Base-by-base conservation (phyloP, 176 grass and related monocot species). In the Pontederia paniculata region DNA sequence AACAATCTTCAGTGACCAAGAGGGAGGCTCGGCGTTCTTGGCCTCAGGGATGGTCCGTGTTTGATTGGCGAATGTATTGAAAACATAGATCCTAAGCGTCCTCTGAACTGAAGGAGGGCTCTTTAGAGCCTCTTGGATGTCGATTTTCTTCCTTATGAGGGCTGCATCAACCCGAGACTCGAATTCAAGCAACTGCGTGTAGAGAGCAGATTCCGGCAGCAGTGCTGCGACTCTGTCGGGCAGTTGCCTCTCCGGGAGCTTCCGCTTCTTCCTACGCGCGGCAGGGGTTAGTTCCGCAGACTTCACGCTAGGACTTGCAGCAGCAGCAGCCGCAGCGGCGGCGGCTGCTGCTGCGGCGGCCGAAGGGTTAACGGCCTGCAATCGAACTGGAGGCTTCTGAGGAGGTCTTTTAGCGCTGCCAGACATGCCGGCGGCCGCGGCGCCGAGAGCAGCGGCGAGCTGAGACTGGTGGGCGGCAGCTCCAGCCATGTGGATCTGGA, bases 1-100 rank as follows among this genome's bases (percentile, higher is more conserved):
- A 3, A 97, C 83, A 64, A 97, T 90, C 80, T 90, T 97, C 56
- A 97, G 82, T 9, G 91, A 97, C 91, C 91, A 97, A 19, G 79
- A 84, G 25, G 91, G 91, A 11, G 86, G 82, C 23, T 97, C 86
- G 21, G 70, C 50, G 45, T 47, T 78, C 57, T 72, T 87, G 23
- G 77, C 25, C 13, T 70, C 74, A 45, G 73, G 79, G 53, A 74
- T 80, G 15, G 74, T 74, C 49, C 82, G 82, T 0, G 79, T 79
- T 55, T 97, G 91, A 73, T 97, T 90, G 53, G 80, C 68, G 15
- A 89, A 97, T 31, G 91, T 97, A 76, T 97, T 97, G 72, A 90
- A 90, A 10, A 97, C 68, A 55, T 97, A 97, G 74, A 90, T 90
- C 61, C 91, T 78, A 25, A 97, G 91, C 1, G 91, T 97, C 31